These are phyloP conservation scores for Bipolaris sorokiniana DNA, from an alignment of 2,329 filamentous ascomycete species.

Conservation along the genomic window DNA sequence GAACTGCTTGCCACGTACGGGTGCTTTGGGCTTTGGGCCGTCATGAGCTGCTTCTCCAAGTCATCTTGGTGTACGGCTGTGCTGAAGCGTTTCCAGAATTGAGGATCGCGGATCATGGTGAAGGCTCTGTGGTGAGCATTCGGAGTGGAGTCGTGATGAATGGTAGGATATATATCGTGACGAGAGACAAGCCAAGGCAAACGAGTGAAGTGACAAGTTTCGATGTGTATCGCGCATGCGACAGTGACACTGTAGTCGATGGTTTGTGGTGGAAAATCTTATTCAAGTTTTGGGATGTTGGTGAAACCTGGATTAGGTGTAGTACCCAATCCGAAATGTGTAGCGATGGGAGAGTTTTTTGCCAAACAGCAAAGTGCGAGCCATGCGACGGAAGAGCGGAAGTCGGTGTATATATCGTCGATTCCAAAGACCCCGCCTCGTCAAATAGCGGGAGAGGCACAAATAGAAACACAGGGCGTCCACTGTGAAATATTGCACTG, in stretches of 20 bases:
- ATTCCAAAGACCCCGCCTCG: not conserved
- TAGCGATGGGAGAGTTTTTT: not conserved
- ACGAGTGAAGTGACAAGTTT: conserved; percentile 1
- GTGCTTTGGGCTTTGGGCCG: conserved; percentile 40
- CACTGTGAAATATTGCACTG: conserved; percentile 19
- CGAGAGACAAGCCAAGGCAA: not conserved
- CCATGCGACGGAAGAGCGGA: not conserved
- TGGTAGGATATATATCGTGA: not conserved
- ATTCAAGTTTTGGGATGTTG: not conserved
- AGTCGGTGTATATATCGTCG: conserved; percentile 2
- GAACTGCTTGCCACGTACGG: conserved; percentile 45
- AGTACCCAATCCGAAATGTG: not conserved
- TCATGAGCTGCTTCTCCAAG: conserved; percentile 41
- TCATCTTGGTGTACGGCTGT: conserved; percentile 64
- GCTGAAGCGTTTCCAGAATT: conserved; percentile 67
- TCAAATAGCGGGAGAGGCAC: conserved; percentile 1
- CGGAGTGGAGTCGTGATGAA: not conserved
- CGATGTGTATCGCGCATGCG: not conserved
- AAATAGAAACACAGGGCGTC: conserved; percentile 4
- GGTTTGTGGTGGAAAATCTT: not conserved
- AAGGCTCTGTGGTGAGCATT: not conserved
- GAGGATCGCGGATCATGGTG: conserved; percentile 61
- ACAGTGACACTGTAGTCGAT: not conserved
- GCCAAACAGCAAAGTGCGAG: not conserved
- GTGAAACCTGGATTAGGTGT: conserved; percentile 2